A percentile compares a stretch with the other conserved stretches of the same genome.
These are phyloP conservation scores for Aspergillus coremiiformis DNA, from an alignment of 495 filamentous ascomycete genomes.

Conservation along the genomic window DNA sequence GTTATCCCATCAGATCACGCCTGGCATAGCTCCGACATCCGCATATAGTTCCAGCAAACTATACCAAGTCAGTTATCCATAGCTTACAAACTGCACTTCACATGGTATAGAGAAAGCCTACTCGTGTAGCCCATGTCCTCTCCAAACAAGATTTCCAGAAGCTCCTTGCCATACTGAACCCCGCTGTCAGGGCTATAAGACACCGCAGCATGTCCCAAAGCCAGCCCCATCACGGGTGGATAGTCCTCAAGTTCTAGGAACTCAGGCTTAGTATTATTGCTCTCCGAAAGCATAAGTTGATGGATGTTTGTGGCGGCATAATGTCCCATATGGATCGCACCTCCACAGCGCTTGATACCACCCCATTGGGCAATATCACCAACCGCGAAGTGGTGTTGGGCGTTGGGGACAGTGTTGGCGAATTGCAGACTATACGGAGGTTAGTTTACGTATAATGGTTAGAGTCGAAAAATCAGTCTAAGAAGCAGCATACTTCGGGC, in stretches of 20 bases:
- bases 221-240: slow-evolving; percentile 58
- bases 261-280: slow-evolving; percentile 26
- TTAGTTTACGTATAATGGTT: not conserved
- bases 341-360: slow-evolving; percentile 65
- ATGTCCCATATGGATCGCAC: slow-evolving; percentile 59
- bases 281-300: slow-evolving; percentile 43
- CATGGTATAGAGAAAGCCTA: slow-evolving; percentile 14
- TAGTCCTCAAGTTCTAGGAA: slow-evolving; percentile 41
- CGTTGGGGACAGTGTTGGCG: slow-evolving; percentile 38
- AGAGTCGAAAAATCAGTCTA: not conserved
- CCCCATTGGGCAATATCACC: slow-evolving; percentile 46
- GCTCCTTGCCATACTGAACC: slow-evolving; percentile 47
- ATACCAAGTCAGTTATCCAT: slow-evolving; percentile 13
- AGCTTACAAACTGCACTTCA: not conserved
- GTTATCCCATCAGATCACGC: slow-evolving; percentile 2
- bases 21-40: slow-evolving; percentile 30
- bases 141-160: slow-evolving; percentile 54
- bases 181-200: slow-evolving; percentile 48
- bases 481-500: slow-evolving; percentile 23
- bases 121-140: slow-evolving; percentile 57
- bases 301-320: slow-evolving; percentile 54
- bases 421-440: slow-evolving; percentile 35
- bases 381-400: slow-evolving; percentile 50
- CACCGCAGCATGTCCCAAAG: slow-evolving; percentile 57
- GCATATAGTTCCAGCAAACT: slow-evolving; percentile 54